A percentile compares a stretch with the other conserved stretches of the same genome.
These are phyloP conservation scores for Cyclotella cryptica DNA, from an alignment of 108 stramenopile genomes.

Conservation along the genomic window DNA sequence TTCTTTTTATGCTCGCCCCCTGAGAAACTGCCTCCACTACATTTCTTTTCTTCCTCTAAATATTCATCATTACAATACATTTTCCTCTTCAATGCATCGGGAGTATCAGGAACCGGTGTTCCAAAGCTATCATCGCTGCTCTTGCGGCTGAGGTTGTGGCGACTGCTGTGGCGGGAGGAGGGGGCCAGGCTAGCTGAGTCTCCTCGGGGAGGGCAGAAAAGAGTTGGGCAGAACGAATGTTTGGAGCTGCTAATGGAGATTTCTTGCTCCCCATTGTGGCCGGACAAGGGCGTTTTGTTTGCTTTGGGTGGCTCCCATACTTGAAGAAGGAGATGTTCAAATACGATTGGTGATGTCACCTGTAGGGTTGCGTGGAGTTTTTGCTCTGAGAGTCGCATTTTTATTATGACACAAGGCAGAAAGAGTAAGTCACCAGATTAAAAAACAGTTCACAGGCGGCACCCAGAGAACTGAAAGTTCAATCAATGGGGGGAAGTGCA, in stretches of 20 bases:
- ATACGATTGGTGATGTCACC: no score
- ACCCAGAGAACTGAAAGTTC: no score
- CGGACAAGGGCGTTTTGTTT: conserved; percentile 24
- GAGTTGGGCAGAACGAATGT: conserved; percentile 27
- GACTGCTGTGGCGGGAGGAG: conserved; percentile 15
- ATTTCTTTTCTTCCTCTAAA: conserved; percentile 30
- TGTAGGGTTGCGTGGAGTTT: no score
- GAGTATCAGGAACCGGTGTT: conserved; percentile 80
- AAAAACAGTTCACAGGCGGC: no score
- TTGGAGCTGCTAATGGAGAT: background rate
- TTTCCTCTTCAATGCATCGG: conserved; percentile 44
- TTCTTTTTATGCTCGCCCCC: conserved; percentile 6
- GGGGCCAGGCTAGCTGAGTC: background rate
- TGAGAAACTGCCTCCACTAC: conserved; percentile 23
- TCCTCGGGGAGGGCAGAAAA: conserved; percentile 25
- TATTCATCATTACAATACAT: conserved; percentile 17
- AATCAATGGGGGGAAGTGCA: no score
- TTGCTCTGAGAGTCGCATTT: no score
- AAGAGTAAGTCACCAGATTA: no score
- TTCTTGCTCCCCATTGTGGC: conserved; percentile 23
- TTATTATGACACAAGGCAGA: no score
- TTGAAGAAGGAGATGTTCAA: background rate
- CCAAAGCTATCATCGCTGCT: conserved; percentile 49
- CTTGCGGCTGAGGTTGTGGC: conserved; percentile 2
- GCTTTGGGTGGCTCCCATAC: conserved; percentile 43